Conservation (phyloP, 352 stramenopile species). For the Phytopythium helicoides region DNA sequence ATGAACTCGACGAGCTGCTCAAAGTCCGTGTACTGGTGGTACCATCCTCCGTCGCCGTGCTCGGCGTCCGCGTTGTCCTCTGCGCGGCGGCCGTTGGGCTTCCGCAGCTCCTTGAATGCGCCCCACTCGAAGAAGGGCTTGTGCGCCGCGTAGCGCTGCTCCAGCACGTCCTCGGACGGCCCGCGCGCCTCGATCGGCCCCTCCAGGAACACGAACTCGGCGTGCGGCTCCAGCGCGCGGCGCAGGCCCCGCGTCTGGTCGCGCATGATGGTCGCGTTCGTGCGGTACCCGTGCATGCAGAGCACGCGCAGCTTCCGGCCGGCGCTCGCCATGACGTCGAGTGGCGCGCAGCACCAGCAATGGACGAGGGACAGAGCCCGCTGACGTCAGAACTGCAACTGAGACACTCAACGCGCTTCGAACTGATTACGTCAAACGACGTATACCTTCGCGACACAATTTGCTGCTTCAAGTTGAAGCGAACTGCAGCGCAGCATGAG, state of each 20-base stretch:
- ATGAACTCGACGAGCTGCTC: constrained; percentile 45
- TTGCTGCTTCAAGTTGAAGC: no score
- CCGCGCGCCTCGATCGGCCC: constrained; percentile 39
- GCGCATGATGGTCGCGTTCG: constrained; percentile 49
- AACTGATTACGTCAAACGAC: no score
- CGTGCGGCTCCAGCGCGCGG: constrained; percentile 32
- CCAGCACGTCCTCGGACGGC: constrained; percentile 41
- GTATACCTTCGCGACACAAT: no score
- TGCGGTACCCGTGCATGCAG: constrained; percentile 63
- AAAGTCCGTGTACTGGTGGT: constrained; percentile 43
- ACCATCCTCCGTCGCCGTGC: constrained; percentile 33
- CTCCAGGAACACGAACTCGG: constrained; percentile 62
- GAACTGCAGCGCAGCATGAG: no score
- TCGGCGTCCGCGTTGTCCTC: constrained; percentile 17
- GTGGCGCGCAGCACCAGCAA: neutral
- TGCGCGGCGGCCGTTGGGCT: constrained; percentile 8
- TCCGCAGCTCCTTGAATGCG: constrained; percentile 15
- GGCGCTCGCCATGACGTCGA: constrained; percentile 4
- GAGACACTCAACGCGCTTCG: neutral
- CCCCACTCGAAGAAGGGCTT: constrained; percentile 58
- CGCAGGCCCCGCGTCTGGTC: constrained; percentile 47
- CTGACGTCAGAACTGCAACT: neutral
- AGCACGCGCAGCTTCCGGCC: constrained; percentile 44
- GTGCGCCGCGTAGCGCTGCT: constrained; percentile 37
- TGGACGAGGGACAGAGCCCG: neutral